Evolutionary conservation across 1,139 yeast species (phyloP).

Genomic region (Geotrichum fermentans): DNA sequence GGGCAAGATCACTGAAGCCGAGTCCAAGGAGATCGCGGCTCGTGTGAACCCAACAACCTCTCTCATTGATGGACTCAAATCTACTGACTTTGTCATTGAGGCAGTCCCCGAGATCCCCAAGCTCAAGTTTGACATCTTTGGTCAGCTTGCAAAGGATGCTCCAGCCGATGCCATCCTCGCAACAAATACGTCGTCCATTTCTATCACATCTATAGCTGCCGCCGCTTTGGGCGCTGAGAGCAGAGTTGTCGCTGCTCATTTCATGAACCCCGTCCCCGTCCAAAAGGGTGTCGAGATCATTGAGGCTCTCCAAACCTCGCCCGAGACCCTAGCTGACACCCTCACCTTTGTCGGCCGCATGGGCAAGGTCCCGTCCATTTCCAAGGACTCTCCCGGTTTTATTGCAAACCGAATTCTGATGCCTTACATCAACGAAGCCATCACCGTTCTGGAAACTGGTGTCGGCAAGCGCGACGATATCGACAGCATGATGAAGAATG

Average conservation of each 20-base stretch:
- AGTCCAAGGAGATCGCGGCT: slow-evolving; percentile 33
- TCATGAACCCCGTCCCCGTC: slow-evolving; percentile 47
- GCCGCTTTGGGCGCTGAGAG: slow-evolving; percentile 41
- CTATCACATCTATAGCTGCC: slow-evolving; percentile 44
- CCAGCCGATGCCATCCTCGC: slow-evolving; percentile 38
- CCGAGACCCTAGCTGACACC: slow-evolving; percentile 36
- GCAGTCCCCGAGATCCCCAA: slow-evolving; percentile 44
- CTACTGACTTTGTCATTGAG: slow-evolving; percentile 41
- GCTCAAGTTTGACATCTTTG: slow-evolving; percentile 39
- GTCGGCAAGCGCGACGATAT: slow-evolving; percentile 41
- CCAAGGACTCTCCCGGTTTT: slow-evolving; percentile 43
- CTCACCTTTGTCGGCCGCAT: slow-evolving; percentile 35
- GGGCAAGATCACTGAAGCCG: slow-evolving; percentile 35
- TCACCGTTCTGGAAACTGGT: slow-evolving; percentile 42
- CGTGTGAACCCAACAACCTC: slow-evolving; percentile 32
- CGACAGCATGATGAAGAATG: slow-evolving; percentile 44
- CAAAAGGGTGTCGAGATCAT: slow-evolving; percentile 46
- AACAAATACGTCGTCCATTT: slow-evolving; percentile 44
- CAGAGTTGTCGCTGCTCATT: slow-evolving; percentile 43
- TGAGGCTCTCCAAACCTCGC: slow-evolving; percentile 41
- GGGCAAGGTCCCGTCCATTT: slow-evolving; percentile 40
- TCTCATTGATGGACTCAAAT: slow-evolving; percentile 30
- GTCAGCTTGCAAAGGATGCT: slow-evolving; percentile 35
- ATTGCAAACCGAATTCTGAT: slow-evolving; percentile 43
- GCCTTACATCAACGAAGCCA: slow-evolving; percentile 45